Conservation (phyloP, 352 stramenopile species). For the Globisporangium irregulare region DNA sequence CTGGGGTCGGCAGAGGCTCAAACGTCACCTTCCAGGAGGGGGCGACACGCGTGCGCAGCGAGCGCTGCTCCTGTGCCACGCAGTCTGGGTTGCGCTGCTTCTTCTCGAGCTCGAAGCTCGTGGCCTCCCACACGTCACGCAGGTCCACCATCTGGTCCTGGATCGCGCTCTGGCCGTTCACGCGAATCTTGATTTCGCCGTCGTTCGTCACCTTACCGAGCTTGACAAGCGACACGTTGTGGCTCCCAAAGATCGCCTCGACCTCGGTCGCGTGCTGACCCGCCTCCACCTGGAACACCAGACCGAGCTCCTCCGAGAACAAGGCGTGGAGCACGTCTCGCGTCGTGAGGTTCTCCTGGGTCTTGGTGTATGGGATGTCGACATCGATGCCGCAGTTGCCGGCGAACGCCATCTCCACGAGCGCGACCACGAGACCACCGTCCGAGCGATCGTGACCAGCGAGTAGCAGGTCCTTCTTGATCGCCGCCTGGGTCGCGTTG, state of each 20-base stretch:
- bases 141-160: conserved; percentile 79
- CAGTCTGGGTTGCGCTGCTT: conserved; percentile 96
- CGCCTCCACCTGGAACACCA: conserved; percentile 95
- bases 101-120: conserved; percentile 98
- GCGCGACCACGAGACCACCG: conserved; percentile 93
- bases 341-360: conserved; percentile 31
- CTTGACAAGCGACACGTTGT: conserved; percentile 81
- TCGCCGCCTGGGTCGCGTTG: conserved; percentile 89
- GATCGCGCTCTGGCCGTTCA: conserved; percentile 83
- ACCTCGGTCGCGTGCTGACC: conserved; percentile 55
- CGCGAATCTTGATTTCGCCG: conserved; percentile 87
- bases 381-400: conserved; percentile 97
- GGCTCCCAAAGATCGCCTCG: conserved; percentile 83
- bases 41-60: conserved; percentile 78
- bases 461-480: conserved; percentile 91
- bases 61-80: conserved; percentile 93
- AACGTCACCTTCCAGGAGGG: conserved; percentile 93
- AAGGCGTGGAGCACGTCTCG: conserved; percentile 76
- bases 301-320: conserved; percentile 97
- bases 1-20: conserved; percentile 75
- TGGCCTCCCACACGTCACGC: conserved; percentile 97
- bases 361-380: conserved; percentile 63
- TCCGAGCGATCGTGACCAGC: conserved; percentile 99
- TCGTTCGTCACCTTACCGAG: conserved; percentile 90
- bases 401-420: conserved; percentile 99